Conservation (phyloP, 305 asterid species). For the Fraxinus albicans region DNA sequence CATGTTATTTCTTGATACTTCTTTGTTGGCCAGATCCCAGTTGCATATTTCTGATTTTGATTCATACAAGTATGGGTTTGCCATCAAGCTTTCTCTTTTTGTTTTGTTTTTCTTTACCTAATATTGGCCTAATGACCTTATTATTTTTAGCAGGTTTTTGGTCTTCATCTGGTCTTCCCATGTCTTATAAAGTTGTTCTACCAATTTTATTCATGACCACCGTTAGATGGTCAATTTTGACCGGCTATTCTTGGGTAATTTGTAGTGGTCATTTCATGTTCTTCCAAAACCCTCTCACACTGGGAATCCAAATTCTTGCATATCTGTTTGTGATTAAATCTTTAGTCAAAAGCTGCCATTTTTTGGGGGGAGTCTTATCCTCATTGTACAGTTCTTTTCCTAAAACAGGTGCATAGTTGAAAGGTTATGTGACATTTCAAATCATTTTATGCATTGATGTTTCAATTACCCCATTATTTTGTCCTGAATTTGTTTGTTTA, state of each 20-base stretch:
- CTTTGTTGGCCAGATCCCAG: slow-evolving; percentile 53
- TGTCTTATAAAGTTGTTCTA: slow-evolving; percentile 21
- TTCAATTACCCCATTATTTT: background rate
- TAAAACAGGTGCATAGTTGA: background rate
- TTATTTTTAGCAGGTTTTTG: slow-evolving; percentile 28
- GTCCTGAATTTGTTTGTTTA: background rate
- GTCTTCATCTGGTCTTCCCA: slow-evolving; percentile 22
- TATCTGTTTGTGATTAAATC: slow-evolving; percentile 14
- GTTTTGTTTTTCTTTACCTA: slow-evolving; percentile 24
- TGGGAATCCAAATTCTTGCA: background rate
- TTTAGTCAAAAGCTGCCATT: slow-evolving; percentile 24
- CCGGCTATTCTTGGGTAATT: slow-evolving; percentile 15
- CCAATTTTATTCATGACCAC: slow-evolving; percentile 14
- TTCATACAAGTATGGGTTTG: slow-evolving; percentile 20
- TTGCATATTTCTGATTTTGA: slow-evolving; percentile 16
- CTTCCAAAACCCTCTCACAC: slow-evolving; percentile 10
- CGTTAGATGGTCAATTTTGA: slow-evolving; percentile 33
- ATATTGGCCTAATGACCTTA: slow-evolving; percentile 30
- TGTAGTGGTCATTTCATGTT: slow-evolving; percentile 52
- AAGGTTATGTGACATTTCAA: background rate
- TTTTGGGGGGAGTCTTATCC: slow-evolving; percentile 5
- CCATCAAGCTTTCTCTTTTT: background rate
- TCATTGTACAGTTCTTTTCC: background rate
- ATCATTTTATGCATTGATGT: background rate
- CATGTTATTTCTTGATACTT: slow-evolving; percentile 24